Evolutionary conservation across 495 filamentous ascomycete genomes (phyloP).

Genomic region (Aspergillus heteromorphus): DNA sequence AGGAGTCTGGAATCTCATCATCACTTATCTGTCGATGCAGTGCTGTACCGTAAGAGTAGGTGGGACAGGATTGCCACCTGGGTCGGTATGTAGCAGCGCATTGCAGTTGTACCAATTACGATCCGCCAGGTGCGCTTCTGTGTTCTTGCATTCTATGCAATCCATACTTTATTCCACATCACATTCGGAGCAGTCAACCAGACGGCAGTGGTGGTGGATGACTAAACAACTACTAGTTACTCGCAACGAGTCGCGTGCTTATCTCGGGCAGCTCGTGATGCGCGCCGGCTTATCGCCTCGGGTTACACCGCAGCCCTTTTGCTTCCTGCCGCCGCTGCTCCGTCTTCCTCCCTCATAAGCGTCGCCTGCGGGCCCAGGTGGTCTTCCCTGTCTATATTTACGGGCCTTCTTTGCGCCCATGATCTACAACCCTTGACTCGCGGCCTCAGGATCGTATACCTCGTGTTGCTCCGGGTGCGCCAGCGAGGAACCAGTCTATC

Average conservation of each 20-base stretch:
- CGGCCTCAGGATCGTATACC: not conserved
- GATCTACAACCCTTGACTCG: not conserved
- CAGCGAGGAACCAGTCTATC: not conserved
- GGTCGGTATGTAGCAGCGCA: too few species aligned
- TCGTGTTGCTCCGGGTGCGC: not conserved
- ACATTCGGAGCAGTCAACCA: too few species aligned
- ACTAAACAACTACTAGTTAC: too few species aligned
- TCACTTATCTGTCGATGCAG: not conserved
- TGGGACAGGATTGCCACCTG: too few species aligned
- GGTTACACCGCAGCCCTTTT: not conserved
- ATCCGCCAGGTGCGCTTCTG: not conserved
- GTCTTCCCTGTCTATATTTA: not conserved
- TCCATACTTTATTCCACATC: not conserved
- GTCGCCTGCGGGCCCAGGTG: not conserved
- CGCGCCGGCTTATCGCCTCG: not conserved
- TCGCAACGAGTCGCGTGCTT: slow-evolving; percentile 5
- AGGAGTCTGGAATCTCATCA: slow-evolving; percentile 27
- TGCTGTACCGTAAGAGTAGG: not conserved
- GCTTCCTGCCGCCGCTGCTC: not conserved
- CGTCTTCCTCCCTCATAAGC: not conserved
- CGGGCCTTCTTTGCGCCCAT: not conserved
- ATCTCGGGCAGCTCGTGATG: slow-evolving; percentile 2
- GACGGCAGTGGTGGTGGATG: not conserved
- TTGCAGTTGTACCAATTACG: too few species aligned
- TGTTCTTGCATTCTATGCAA: too few species aligned